Evolutionary conservation across 257 asterid genomes (phyloP).

Genomic region (Solanum arcanum): DNA sequence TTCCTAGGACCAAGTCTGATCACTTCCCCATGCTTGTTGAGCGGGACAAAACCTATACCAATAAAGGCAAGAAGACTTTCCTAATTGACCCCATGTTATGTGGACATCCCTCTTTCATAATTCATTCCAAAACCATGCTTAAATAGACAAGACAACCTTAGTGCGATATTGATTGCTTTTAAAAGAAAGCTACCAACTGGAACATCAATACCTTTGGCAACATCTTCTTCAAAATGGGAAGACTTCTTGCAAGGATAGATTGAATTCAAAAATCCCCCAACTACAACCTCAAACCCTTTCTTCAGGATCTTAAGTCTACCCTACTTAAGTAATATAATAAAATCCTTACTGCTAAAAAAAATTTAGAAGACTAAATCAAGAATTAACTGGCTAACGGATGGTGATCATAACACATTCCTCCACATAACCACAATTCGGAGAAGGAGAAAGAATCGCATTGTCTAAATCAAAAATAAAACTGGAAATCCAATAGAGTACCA

Average conservation of each 20-base stretch:
- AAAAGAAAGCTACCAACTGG: background rate
- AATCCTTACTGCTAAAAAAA: no score
- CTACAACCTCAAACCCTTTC: background rate
- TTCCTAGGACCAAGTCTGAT: background rate
- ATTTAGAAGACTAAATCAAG: background rate
- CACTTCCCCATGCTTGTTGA: background rate
- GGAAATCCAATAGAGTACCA: background rate
- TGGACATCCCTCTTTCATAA: background rate
- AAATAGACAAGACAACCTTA: background rate
- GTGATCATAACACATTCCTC: background rate
- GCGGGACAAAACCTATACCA: background rate
- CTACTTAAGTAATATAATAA: background rate
- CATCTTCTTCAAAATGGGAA: background rate
- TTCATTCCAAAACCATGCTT: background rate
- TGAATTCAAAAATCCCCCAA: background rate
- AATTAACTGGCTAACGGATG: no score
- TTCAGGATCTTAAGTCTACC: no score
- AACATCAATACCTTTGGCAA: background rate
- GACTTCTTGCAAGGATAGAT: background rate
- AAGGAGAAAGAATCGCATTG: no score
- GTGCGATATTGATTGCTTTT: background rate
- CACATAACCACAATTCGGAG: background rate
- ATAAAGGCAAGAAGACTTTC: background rate
- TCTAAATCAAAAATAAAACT: background rate
- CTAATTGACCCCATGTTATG: background rate